Base-by-base conservation (phyloP, 2,329 filamentous ascomycete genomes). In the Arthrobotrys sphaeroides region DNA sequence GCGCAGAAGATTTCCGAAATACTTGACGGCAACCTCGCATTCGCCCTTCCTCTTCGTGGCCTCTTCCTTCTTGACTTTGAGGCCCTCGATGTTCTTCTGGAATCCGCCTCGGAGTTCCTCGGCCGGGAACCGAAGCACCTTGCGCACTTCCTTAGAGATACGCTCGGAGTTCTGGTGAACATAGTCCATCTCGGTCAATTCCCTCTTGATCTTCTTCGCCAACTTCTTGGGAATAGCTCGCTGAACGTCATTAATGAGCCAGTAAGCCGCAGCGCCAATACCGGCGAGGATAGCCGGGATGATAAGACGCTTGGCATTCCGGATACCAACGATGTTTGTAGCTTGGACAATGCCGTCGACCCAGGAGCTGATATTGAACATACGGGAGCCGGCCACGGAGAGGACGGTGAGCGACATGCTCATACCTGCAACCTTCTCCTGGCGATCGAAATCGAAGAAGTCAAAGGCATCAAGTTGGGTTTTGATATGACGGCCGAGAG, bases 341-440 rank as follows among this genome's bases (percentile, higher is more conserved):
- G 91, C 92, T 77, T 91, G 91, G 61, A 97, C 83, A 1, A 91
- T 90, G 77, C 94, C 92, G 81, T 98, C 94, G 79, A 97, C 85
- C 93, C 94, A 98, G 59, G 91, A 90, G 79, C 91, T 89, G 77
- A 93, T 91, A 73, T 94, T 93, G 40, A 99, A 85, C 80, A 95
- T 86, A 53, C 93, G 88, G 55, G 91, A 88, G 68, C 94, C 93
- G 3, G 98, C 85, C 1, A 96, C 92, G 68, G 93, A 94, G 7
- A 91, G 91, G 36, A 97, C 88, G 0, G 95, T 99, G 81, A 99
- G 86, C 4, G 94, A 95, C 90, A 99, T 94, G 77, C 95, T 91
- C 2, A 94, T 96, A 40, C 94, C 93, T 4, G 94, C 94, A 67
- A 96, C 87, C 86, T 98, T 99, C 83, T 99, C 95, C 82, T 98